These are phyloP conservation scores for Ceratocystis ficicola DNA, from an alignment of 2,329 filamentous ascomycete species.

Conservation along the genomic window DNA sequence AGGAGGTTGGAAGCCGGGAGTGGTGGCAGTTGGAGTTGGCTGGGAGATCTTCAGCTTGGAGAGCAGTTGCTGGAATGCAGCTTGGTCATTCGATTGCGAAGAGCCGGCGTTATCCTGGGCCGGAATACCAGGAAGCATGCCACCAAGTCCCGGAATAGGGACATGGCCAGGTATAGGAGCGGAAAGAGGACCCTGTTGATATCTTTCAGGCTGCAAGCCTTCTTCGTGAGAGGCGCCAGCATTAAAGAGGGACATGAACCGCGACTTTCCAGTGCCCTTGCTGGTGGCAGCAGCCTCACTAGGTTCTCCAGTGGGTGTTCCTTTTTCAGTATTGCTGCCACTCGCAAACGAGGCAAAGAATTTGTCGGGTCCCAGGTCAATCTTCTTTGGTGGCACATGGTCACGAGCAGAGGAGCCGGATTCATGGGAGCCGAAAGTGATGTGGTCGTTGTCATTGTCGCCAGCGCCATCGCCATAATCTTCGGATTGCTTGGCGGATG, in stretches of 20 bases:
- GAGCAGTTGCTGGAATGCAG: conserved; percentile 72
- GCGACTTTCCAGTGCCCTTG: conserved; percentile 44
- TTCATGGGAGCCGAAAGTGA: neutral
- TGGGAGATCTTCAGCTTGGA: conserved; percentile 61
- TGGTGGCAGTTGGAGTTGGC: conserved; percentile 34
- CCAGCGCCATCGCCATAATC: conserved; percentile 28
- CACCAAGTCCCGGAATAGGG: conserved; percentile 13
- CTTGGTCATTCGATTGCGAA: conserved; percentile 48
- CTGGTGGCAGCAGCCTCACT: conserved; percentile 30
- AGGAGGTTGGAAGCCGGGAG: conserved; percentile 26
- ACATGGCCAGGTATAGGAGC: conserved; percentile 17
- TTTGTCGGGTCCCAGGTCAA: conserved; percentile 60
- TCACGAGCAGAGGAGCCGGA: conserved; percentile 18
- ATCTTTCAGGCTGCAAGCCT: conserved; percentile 14
- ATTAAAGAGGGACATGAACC: conserved; percentile 73
- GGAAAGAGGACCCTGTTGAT: conserved; percentile 19
- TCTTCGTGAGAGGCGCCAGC: conserved; percentile 30
- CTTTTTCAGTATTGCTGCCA: conserved; percentile 34
- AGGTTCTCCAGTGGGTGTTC: conserved; percentile 39
- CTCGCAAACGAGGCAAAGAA: conserved; percentile 54
- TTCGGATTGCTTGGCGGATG: neutral
- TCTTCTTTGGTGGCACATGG: conserved; percentile 22
- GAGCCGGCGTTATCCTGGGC: conserved; percentile 36
- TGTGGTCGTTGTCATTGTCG: conserved; percentile 26
- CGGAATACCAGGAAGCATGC: conserved; percentile 24